Evolutionary conservation across 441 rosid genomes (phyloP), one percentile per base, ranked within the genome.

Genomic region (Syzygium syzygioides): DNA sequence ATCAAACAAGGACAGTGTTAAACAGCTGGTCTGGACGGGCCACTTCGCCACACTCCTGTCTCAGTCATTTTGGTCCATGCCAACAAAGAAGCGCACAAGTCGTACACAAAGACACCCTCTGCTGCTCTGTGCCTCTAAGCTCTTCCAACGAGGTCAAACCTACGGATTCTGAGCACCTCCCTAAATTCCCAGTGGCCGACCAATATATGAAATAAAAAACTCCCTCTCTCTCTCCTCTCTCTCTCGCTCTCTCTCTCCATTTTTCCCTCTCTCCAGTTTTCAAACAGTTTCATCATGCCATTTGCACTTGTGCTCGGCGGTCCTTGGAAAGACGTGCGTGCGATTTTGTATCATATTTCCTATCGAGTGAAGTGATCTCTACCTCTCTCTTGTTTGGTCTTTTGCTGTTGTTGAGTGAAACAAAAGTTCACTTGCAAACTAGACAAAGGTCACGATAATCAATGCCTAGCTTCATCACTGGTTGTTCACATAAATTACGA

Each of bases 141-240:
- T 87, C 93, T 71, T 54, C 54, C 85, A 85, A 85, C 90, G 92
- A 94, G 95, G 93, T 91, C 93, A 93, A 92, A 87, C 89, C 84
- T 76, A 85, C 71, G 86, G 88, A 76, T 48, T 37, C 25, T 14
- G n/a, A 76, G 45, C 76, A 76, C 56, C n/a, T 18, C 41, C 55
- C 50, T 30, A 41, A 52, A 79, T 79, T 88, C 64, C 87, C 91
- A 89, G 92, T 93, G 96, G 96, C 96, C 95, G 95, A 95, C 96
- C 83, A 41, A 25, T 7, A 64, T 15, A 37, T 4, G 10, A 19
- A 71, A 34, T 4, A n/a, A 68, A 11, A 20, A 71, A 19, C 37
- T 95, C 95, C 96, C 92, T 91, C 95, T 92, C 95, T 88, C 88
- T 91, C 91, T 92, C n/a, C 95, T 88, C 88, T 90, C 91, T 90